phyloP scores from a whole-genome alignment of 2,329 filamentous ascomycete species.

The Mollisia scopiformis region DNA sequence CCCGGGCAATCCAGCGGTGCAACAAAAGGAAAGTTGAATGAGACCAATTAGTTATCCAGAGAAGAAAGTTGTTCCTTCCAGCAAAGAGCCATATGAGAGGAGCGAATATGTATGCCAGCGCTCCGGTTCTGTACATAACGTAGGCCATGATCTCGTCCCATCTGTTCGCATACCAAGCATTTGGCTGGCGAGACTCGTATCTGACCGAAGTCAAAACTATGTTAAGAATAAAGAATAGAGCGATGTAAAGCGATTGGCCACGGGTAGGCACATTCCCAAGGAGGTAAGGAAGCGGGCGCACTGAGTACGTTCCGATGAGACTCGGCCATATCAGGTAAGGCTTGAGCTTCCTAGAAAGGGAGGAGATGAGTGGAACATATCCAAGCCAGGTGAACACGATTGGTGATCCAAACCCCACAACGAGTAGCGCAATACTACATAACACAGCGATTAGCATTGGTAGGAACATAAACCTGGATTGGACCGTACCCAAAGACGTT shows the following conservation, averaged over 20 bases:
- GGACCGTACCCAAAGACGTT: background rate
- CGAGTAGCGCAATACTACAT: background rate
- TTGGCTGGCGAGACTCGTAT: background rate
- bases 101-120: slow-evolving; percentile 18
- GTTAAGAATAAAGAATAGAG: background rate
- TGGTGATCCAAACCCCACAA: background rate
- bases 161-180: slow-evolving; percentile 8
- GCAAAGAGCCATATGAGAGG: slow-evolving; percentile 25
- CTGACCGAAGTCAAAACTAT: background rate
- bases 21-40: slow-evolving; percentile 51
- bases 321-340: background rate
- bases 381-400: background rate
- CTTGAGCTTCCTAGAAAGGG: background rate
- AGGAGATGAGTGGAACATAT: background rate
- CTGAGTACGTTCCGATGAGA: background rate
- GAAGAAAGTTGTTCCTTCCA: slow-evolving; percentile 24
- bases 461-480: background rate
- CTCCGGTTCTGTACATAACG: slow-evolving; percentile 21
- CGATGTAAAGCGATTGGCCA: background rate
- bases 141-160: slow-evolving; percentile 42
- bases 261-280: background rate
- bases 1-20: slow-evolving; percentile 51
- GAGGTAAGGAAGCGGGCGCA: background rate
- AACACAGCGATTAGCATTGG: background rate
- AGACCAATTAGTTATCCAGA: slow-evolving; percentile 41